These are phyloP conservation scores for Heritiera fomes DNA, from an alignment of 345 rosid species.

Conservation along the genomic window DNA sequence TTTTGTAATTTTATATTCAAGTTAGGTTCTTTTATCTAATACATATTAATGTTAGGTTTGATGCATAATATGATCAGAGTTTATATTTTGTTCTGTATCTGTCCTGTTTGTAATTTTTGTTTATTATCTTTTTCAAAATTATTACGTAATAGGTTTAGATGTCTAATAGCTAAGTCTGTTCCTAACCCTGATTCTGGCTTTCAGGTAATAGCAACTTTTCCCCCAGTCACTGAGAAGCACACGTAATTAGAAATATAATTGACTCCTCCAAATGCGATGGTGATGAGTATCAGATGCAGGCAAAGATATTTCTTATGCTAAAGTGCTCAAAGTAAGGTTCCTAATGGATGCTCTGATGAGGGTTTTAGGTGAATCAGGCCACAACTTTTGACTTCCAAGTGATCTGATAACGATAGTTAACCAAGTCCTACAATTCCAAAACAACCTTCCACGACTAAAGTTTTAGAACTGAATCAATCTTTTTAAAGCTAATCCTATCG, in stretches of 20 bases:
- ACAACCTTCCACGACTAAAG: background rate
- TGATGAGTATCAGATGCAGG: conserved; percentile 8
- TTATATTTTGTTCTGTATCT: no score
- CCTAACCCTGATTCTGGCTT: background rate
- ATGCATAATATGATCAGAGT: no score
- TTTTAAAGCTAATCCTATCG: background rate
- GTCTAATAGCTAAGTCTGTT: background rate
- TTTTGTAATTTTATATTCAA: no score
- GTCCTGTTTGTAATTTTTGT: no score
- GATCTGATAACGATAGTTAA: no score
- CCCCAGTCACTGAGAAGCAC: background rate
- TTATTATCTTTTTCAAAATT: no score
- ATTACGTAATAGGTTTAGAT: no score
- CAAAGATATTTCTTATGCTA: background rate
- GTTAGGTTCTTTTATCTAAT: no score
- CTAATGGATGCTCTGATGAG: background rate
- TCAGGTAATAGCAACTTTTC: background rate
- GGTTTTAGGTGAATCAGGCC: background rate
- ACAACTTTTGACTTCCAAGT: conserved; percentile 4
- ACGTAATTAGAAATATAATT: background rate
- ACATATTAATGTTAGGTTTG: no score
- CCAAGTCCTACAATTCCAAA: background rate
- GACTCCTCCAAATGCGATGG: conserved; percentile 10
- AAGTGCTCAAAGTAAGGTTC: conserved; percentile 12
- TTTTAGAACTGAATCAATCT: background rate